These are phyloP conservation scores for Chlamydomonas sp. DNA, from an alignment of 139 green algal species.

Conservation along the genomic window DNA sequence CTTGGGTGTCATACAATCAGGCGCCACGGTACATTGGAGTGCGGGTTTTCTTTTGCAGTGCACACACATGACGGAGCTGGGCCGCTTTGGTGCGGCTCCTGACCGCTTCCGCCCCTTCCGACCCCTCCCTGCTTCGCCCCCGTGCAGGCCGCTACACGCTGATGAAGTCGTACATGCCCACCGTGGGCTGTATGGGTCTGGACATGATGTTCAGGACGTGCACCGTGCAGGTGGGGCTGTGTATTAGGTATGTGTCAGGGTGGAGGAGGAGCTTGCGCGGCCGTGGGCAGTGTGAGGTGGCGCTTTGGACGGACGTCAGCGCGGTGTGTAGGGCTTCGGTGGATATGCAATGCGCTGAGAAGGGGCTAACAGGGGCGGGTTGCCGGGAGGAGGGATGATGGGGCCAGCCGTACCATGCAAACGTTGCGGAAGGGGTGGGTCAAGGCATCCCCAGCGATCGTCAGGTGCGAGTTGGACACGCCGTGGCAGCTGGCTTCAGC, in stretches of 20 bases:
- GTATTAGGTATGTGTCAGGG: too few relatives aligned
- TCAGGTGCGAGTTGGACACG: too few relatives aligned
- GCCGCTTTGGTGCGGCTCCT: neutral
- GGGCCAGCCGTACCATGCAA: too few relatives aligned
- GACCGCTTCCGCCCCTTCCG: conserved; percentile 16
- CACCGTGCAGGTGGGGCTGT: conserved; percentile 90
- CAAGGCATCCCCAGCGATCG: too few relatives aligned
- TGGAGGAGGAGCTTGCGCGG: neutral
- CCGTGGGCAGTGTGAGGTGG: neutral
- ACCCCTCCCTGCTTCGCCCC: neutral
- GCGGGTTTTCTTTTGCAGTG: too few relatives aligned
- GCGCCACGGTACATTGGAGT: too few relatives aligned
- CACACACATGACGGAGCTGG: neutral
- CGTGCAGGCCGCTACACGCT: conserved; percentile 55
- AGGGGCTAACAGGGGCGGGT: too few relatives aligned
- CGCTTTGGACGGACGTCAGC: neutral
- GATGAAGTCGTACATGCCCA: conserved; percentile 94
- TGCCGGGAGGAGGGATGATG: too few relatives aligned
- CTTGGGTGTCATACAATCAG: neutral
- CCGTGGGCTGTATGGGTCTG: conserved; percentile 84
- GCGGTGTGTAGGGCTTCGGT: too few relatives aligned
- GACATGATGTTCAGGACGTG: conserved; percentile 99
- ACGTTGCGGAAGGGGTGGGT: too few relatives aligned
- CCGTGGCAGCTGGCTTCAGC: too few relatives aligned
- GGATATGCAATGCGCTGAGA: too few relatives aligned